phyloP scores from a whole-genome alignment of 371 early-diverging fungal genomes.

The Mucor circinelloides region DNA sequence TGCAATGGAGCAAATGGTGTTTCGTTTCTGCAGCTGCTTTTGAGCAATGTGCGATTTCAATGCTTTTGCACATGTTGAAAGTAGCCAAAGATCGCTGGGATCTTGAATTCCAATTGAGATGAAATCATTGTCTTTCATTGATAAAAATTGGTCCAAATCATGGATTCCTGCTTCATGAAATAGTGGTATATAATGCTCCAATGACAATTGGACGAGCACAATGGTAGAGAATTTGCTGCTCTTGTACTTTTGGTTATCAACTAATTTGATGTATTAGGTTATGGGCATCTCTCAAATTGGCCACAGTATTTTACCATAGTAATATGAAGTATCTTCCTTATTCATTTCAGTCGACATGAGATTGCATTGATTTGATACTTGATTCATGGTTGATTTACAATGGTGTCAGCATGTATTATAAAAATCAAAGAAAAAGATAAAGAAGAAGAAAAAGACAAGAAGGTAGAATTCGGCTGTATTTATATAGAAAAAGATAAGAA shows the following conservation, averaged over 20 bases:
- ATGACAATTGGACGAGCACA: conserved; percentile 28
- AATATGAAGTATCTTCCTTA: conserved; percentile 1
- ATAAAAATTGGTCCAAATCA: conserved; percentile 26
- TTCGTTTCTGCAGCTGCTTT: conserved; percentile 10
- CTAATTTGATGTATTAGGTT: not conserved
- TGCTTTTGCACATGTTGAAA: conserved; percentile 25
- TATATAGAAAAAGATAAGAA: conserved; percentile 1
- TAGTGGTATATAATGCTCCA: conserved; percentile 36
- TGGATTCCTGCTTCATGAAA: conserved; percentile 31
- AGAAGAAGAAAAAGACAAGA: not conserved
- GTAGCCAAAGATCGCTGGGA: conserved; percentile 28
- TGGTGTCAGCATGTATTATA: not conserved
- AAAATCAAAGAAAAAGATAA: conserved; percentile 2
- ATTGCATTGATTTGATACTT: not conserved
- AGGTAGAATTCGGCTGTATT: not conserved
- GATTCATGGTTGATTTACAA: not conserved
- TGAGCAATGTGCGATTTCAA: conserved; percentile 28
- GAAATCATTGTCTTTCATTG: conserved; percentile 33
- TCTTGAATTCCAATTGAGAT: conserved; percentile 28
- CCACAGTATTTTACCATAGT: not conserved
- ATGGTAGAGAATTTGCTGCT: conserved; percentile 21
- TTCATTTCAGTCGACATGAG: not conserved
- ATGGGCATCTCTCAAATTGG: not conserved
- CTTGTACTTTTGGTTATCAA: not conserved
- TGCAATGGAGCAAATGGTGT: not conserved